Conservation (phyloP, 2,329 filamentous ascomycete species). For the Tolypocladium pustulatum region DNA sequence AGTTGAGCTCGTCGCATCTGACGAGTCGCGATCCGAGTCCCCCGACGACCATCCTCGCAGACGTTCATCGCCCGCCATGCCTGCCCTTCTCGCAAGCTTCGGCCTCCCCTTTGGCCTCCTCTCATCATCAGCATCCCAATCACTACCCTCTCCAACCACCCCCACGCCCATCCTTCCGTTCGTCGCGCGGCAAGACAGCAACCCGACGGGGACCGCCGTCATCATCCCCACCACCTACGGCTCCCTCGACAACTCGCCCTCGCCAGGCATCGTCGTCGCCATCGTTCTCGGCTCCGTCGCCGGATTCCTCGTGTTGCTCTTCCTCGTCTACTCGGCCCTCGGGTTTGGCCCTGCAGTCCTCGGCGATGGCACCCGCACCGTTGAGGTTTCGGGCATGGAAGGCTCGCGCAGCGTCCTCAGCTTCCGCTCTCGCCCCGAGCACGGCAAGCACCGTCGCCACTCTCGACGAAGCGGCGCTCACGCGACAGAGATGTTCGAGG, state of each 20-base stretch:
- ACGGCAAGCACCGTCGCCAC: conserved; percentile 1
- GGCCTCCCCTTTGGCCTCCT: not conserved
- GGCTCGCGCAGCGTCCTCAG: conserved; percentile 8
- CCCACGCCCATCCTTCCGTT: not conserved
- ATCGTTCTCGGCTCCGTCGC: conserved; percentile 34
- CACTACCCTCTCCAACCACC: not conserved
- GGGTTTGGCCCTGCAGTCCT: conserved; percentile 28
- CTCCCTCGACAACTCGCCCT: conserved; percentile 24
- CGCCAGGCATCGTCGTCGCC: conserved; percentile 31
- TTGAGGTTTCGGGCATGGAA: not conserved
- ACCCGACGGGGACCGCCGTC: conserved; percentile 13
- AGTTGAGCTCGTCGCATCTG: not conserved
- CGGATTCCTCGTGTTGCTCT: conserved; percentile 42
- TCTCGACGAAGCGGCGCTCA: conserved; percentile 3
- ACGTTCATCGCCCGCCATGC: not conserved
- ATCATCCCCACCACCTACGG: conserved; percentile 26
- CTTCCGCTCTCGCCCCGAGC: conserved; percentile 3
- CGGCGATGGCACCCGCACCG: not conserved
- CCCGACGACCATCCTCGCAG: not conserved
- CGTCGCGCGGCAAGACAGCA: conserved; percentile 6
- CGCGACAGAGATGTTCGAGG: conserved; percentile 18
- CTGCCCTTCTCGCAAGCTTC: not conserved
- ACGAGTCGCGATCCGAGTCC: not conserved
- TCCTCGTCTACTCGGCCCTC: conserved; percentile 39
- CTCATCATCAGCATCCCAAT: not conserved